Conservation (phyloP, 495 filamentous ascomycete species). For the Hypoxylon crocopeplum region DNA sequence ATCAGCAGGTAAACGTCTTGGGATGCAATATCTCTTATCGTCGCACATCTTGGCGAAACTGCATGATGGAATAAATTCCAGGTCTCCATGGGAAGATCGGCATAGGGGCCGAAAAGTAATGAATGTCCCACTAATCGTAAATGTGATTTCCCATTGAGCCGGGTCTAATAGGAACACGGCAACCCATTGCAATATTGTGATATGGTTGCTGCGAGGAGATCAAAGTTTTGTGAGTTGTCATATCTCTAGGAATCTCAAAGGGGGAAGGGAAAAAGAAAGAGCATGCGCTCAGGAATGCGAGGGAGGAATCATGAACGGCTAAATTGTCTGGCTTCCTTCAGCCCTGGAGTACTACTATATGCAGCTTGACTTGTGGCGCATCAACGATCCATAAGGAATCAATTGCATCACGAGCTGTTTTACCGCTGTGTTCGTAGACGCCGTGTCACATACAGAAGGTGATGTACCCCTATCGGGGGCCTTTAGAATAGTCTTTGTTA, state of each 20-base stretch:
- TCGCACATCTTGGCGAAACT: slow-evolving; percentile 13
- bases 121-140: neutral
- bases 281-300: neutral
- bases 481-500: slow-evolving; percentile 4
- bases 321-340: slow-evolving; percentile 19
- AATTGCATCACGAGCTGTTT: slow-evolving; percentile 17
- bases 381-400: slow-evolving; percentile 3
- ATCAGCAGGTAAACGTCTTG: slow-evolving; percentile 3
- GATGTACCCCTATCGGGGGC: slow-evolving; percentile 11
- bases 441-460: slow-evolving; percentile 15
- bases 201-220: slow-evolving; percentile 3
- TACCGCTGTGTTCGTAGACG: slow-evolving; percentile 12
- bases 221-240: slow-evolving; percentile 13
- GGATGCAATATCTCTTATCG: slow-evolving; percentile 10
- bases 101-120: neutral
- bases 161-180: slow-evolving; percentile 4
- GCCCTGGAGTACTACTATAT: neutral
- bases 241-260: slow-evolving; percentile 5
- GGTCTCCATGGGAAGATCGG: neutral
- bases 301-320: slow-evolving; percentile 16
- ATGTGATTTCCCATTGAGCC: slow-evolving; percentile 1
- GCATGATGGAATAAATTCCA: slow-evolving; percentile 1
- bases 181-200: neutral
- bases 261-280: neutral
- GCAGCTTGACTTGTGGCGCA: slow-evolving; percentile 11